These are phyloP conservation scores for Sugiyamaella castrensis DNA, from an alignment of 1,139 yeast species.

Conservation along the genomic window DNA sequence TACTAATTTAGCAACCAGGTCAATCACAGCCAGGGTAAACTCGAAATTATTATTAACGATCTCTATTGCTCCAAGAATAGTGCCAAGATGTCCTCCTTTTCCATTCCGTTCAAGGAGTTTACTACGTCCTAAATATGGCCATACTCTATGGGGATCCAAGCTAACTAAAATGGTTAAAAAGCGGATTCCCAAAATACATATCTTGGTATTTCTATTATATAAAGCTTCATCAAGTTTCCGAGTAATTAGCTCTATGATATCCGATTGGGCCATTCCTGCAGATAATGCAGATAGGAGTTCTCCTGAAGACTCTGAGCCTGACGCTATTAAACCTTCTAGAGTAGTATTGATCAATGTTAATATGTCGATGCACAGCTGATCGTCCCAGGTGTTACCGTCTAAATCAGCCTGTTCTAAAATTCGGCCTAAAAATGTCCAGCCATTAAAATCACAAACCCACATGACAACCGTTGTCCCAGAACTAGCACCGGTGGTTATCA, in stretches of 20 bases:
- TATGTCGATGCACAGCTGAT: slow-evolving; percentile 46
- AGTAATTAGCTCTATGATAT: slow-evolving; percentile 65
- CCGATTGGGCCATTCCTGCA: slow-evolving; percentile 61
- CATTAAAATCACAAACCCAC: slow-evolving; percentile 72
- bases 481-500: slow-evolving; percentile 45
- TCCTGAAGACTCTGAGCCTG: slow-evolving; percentile 38
- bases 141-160: slow-evolving; percentile 62
- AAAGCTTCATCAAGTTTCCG: slow-evolving; percentile 63
- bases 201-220: slow-evolving; percentile 49
- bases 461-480: slow-evolving; percentile 47
- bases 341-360: slow-evolving; percentile 52
- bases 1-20: slow-evolving; percentile 53
- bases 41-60: slow-evolving; percentile 63
- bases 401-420: slow-evolving; percentile 57
- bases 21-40: slow-evolving; percentile 59
- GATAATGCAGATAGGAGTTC: slow-evolving; percentile 50
- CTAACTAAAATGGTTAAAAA: slow-evolving; percentile 51
- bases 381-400: slow-evolving; percentile 39
- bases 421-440: slow-evolving; percentile 85
- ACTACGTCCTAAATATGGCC: slow-evolving; percentile 74
- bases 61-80: slow-evolving; percentile 70
- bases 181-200: slow-evolving; percentile 49
- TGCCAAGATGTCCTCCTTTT: slow-evolving; percentile 63
- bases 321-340: slow-evolving; percentile 43
- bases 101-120: slow-evolving; percentile 63